A percentile compares a stretch with the other conserved stretches of the same genome.
Evolutionary conservation across 2,329 filamentous ascomycete species (phyloP).

Genomic region (Xylariaceae sp.): DNA sequence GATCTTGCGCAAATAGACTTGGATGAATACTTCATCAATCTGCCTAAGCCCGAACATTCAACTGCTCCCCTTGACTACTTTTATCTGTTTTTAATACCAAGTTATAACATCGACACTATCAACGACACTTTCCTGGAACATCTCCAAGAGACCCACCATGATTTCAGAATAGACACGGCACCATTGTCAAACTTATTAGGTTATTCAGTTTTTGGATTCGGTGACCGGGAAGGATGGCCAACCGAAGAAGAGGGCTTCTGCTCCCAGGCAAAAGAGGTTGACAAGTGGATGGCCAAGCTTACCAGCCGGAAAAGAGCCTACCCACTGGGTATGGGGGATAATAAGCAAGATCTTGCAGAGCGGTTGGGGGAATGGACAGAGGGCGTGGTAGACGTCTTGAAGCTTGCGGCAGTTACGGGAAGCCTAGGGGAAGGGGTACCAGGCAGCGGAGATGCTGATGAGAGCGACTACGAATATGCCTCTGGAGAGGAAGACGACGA

Average conservation of each 20-base stretch:
- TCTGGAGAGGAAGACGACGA: conserved; percentile 62
- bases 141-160: conserved; percentile 89
- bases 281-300: conserved; percentile 97
- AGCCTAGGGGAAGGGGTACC: conserved; percentile 68
- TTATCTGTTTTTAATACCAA: conserved; percentile 85
- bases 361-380: conserved; percentile 77
- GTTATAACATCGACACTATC: conserved; percentile 94
- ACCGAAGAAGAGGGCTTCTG: conserved; percentile 91
- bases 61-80: conserved; percentile 64
- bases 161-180: conserved; percentile 93
- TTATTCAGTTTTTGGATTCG: conserved; percentile 93
- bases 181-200: conserved; percentile 78
- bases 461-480: conserved; percentile 79
- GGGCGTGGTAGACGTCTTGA: conserved; percentile 75
- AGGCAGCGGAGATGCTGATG: conserved; percentile 81
- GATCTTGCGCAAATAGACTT: conserved; percentile 88
- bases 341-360: conserved; percentile 72
- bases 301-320: conserved; percentile 86
- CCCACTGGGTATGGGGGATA: conserved; percentile 86
- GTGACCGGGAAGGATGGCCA: conserved; percentile 90
- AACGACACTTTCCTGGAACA: conserved; percentile 87
- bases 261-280: conserved; percentile 86
- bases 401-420: conserved; percentile 65
- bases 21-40: conserved; percentile 87
- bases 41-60: conserved; percentile 65